Conservation (phyloP, 768 basidiomycete species). For the Paxillus rubicundulus region DNA sequence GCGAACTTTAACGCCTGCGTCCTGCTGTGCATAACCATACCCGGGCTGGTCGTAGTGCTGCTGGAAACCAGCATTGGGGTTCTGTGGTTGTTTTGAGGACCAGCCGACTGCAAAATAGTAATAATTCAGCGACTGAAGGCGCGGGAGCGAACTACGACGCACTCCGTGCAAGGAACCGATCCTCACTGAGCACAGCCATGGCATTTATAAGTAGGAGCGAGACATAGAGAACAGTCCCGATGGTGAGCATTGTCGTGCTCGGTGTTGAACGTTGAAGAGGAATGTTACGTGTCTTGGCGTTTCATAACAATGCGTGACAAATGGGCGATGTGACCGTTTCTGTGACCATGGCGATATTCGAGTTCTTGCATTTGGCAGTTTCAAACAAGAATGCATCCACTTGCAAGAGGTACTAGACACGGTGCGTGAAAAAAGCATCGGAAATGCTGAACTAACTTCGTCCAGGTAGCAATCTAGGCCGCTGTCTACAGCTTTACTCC, state of each 20-base stretch:
- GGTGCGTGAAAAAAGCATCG: conserved; percentile 16
- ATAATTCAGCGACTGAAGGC: conserved; percentile 14
- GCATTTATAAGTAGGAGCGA: conserved; percentile 88
- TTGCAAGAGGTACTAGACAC: conserved; percentile 23
- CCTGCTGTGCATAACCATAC: conserved; percentile 51
- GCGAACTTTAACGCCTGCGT: conserved; percentile 77
- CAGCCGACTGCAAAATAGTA: conserved; percentile 69
- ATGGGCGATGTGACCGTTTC: conserved; percentile 13
- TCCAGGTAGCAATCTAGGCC: conserved; percentile 15
- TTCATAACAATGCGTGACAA: conserved; percentile 23
- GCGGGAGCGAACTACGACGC: conserved; percentile 31
- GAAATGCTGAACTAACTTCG: background rate
- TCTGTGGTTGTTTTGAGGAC: conserved; percentile 67
- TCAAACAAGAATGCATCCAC: conserved; percentile 27
- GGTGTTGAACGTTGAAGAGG: conserved; percentile 3
- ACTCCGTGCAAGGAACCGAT: conserved; percentile 93
- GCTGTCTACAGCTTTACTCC: conserved; percentile 9
- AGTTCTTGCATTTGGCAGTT: conserved; percentile 8
- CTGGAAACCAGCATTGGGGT: conserved; percentile 54
- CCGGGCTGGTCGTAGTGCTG: conserved; percentile 67
- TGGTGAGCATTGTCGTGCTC: conserved; percentile 45
- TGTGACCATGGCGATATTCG: conserved; percentile 10
- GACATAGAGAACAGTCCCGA: conserved; percentile 82
- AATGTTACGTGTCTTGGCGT: conserved; percentile 5
- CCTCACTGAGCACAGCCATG: conserved; percentile 93